These are phyloP conservation scores for Macrolepiota albuminosa DNA, from an alignment of 768 basidiomycete genomes.

Conservation along the genomic window DNA sequence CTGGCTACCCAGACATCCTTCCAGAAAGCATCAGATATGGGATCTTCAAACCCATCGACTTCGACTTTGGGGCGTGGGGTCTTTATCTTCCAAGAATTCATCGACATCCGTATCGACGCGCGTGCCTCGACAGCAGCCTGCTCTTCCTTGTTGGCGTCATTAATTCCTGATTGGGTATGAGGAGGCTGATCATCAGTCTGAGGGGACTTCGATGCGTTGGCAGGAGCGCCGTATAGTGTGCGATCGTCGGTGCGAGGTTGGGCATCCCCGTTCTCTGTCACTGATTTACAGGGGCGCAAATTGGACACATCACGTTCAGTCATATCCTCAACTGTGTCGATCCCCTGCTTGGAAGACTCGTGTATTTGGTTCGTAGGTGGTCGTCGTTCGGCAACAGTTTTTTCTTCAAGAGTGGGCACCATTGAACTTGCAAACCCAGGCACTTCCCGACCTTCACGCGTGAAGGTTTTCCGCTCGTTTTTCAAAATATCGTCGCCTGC, in stretches of 20 bases:
- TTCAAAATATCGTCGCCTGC: slow-evolving; percentile 38
- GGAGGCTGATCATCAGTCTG: slow-evolving; percentile 43
- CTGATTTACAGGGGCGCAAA: neutral
- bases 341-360: neutral
- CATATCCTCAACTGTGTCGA: slow-evolving; percentile 6
- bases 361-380: slow-evolving; percentile 29
- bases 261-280: slow-evolving; percentile 7
- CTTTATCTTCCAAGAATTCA: slow-evolving; percentile 57
- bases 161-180: slow-evolving; percentile 36
- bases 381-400: slow-evolving; percentile 46
- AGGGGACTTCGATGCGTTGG: slow-evolving; percentile 40
- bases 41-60: slow-evolving; percentile 81
- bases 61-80: slow-evolving; percentile 69
- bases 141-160: slow-evolving; percentile 46
- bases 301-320: neutral
- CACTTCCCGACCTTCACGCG: slow-evolving; percentile 43
- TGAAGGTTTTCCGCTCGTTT: slow-evolving; percentile 49
- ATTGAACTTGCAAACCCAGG: slow-evolving; percentile 57
- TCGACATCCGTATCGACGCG: slow-evolving; percentile 48
- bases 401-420: slow-evolving; percentile 70
- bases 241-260: slow-evolving; percentile 37
- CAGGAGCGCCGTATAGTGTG: slow-evolving; percentile 50
- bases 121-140: slow-evolving; percentile 43
- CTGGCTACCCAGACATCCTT: slow-evolving; percentile 83
- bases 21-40: slow-evolving; percentile 85